Percentiles rank a stretch among this genome's conserved stretches.
Evolutionary conservation across 2,329 filamentous ascomycete species (phyloP).

Genomic region (Nannizziopsis barbatae): DNA sequence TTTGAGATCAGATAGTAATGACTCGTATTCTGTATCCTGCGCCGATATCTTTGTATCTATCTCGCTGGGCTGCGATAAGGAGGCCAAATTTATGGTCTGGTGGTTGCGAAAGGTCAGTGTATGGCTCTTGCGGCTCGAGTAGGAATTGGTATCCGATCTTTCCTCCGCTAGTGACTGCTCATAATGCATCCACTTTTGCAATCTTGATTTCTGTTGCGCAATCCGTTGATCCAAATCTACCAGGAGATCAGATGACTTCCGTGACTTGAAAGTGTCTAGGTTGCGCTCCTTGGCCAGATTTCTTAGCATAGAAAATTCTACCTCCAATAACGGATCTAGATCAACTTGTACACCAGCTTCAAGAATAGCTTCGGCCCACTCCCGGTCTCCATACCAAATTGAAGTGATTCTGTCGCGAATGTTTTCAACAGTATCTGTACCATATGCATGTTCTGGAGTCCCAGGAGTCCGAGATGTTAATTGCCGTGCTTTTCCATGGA

Average conservation of each 20-base stretch:
- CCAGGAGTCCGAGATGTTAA: constrained; percentile 31
- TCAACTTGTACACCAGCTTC: constrained; percentile 50
- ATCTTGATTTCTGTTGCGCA: constrained; percentile 52
- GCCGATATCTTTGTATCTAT: constrained; percentile 1
- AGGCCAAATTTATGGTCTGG: constrained; percentile 29
- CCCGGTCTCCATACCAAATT: constrained; percentile 68
- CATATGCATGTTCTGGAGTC: constrained; percentile 15
- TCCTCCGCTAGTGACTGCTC: constrained; percentile 28
- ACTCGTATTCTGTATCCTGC: constrained; percentile 23
- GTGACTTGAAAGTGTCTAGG: constrained; percentile 32
- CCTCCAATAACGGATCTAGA: constrained; percentile 53
- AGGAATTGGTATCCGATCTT: not conserved
- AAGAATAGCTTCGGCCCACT: constrained; percentile 61
- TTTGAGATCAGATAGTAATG: constrained; percentile 27
- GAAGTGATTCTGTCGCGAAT: constrained; percentile 51
- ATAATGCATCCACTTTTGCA: constrained; percentile 66
- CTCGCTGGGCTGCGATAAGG: constrained; percentile 19
- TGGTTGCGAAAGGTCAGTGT: constrained; percentile 27
- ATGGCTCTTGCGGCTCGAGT: not conserved
- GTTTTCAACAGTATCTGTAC: constrained; percentile 18
- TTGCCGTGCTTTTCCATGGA: constrained; percentile 52
- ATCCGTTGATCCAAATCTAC: constrained; percentile 62
- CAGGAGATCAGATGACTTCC: constrained; percentile 35
- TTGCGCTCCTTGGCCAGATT: constrained; percentile 45
- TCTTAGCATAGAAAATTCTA: constrained; percentile 63